Evolutionary conservation across 2,329 filamentous ascomycete genomes (phyloP), one percentile per base, ranked within the genome.

Genomic region (Akanthomyces lecanii): DNA sequence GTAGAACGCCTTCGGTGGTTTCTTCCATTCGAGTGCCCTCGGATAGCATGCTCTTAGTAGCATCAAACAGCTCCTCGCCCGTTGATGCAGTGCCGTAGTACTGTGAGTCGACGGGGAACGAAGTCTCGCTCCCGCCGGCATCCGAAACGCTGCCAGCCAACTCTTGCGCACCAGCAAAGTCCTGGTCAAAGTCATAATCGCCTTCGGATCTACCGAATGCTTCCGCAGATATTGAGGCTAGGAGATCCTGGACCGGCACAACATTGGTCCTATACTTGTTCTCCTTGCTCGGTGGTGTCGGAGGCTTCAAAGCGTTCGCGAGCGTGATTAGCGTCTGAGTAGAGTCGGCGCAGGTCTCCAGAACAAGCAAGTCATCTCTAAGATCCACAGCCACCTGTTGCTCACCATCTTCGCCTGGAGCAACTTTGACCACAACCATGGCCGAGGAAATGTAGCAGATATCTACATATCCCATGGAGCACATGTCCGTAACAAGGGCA

Each of bases 291-390:
- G 93, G 92, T 0, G 92, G 89, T 8, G 86, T 88, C 1, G 95
- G 94, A 5, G 94, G 95, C 44, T 88, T 87, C 5, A 99, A 81
- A 0, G 89, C 92, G 69, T 90, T 91, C 18, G 93, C 77, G 48
- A 96, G 83, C 2, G 85, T 82, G 59, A 97, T 89, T 16, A 99
- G 81, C 0, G 95, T 99, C 73, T 97, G 92, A 0, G 92, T 98
- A 1, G 95, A 99, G 75, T 99, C 95, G 36, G 95, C 95, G 70
- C 96, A 99, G 1, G 93, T 96, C 75, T 99, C 95, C 7, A 99
- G 78, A 40, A 99, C 88, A 60, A 99, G 81, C 1, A 99, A 81
- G 67, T 96, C 89, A 70, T 97, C 93, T 65, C 86, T 86, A 53
- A 98, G 78, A 66, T 96, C 91, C 1, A 97, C 82, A 67, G 95